Conservation (phyloP, 805 yeast genomes). For the Suhomyces sp. region DNA sequence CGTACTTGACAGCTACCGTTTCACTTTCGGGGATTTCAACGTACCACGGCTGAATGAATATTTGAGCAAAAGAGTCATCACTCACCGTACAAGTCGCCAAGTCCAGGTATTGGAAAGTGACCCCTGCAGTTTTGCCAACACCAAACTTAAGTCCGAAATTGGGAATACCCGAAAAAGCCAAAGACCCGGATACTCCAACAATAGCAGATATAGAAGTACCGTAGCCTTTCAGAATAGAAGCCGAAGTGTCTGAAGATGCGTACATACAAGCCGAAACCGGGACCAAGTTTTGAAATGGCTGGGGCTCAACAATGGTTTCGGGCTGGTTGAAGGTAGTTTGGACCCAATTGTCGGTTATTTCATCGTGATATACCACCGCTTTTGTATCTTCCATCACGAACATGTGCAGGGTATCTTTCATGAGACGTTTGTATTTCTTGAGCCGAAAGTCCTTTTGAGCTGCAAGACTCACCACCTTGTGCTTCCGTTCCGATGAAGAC, state of each 20-base stretch:
- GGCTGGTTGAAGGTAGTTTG: not conserved
- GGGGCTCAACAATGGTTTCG: not conserved
- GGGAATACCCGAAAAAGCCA: not conserved
- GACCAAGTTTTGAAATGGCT: not conserved
- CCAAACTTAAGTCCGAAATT: not conserved
- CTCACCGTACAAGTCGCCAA: constrained; percentile 3
- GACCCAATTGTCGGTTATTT: not conserved
- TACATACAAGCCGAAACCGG: constrained; percentile 10
- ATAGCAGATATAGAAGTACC: not conserved
- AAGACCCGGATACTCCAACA: not conserved
- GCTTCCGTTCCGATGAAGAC: not conserved
- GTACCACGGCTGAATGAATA: constrained; percentile 9
- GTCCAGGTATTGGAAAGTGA: not conserved
- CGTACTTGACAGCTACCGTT: not conserved
- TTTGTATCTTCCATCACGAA: not conserved
- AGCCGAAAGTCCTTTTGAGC: not conserved
- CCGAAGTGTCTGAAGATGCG: constrained; percentile 1
- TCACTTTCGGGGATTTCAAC: constrained; percentile 6
- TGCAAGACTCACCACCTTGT: not conserved
- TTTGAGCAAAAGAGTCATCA: constrained; percentile 5
- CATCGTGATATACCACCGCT: constrained; percentile 1
- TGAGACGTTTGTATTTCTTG: not conserved
- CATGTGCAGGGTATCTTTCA: not conserved
- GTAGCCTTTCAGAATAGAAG: constrained; percentile 1
- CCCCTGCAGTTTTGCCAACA: not conserved